phyloP scores from a whole-genome alignment of 2,329 filamentous ascomycete species.

The Nothopassalora personata region DNA sequence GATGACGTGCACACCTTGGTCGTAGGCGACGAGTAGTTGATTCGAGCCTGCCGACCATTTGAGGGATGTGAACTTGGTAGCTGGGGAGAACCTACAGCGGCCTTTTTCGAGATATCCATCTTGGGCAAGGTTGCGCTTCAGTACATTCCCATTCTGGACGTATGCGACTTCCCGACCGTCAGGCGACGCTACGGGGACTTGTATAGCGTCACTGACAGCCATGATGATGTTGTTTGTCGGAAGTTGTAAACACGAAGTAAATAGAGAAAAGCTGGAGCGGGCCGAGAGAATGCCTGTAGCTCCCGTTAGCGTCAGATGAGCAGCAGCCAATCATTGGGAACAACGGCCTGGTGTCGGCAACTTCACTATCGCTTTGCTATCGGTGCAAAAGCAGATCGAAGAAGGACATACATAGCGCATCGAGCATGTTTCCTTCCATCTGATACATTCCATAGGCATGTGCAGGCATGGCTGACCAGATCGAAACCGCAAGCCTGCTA shows the following conservation, averaged over 20 bases:
- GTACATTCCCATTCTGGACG: not conserved
- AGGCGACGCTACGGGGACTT: not conserved
- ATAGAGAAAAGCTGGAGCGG: not conserved
- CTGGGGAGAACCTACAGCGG: not conserved
- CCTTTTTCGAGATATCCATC: not conserved
- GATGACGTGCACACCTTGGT: conserved; percentile 33
- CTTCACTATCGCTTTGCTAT: not conserved
- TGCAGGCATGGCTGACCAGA: not conserved
- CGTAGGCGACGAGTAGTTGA: conserved; percentile 16
- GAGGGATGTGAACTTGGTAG: conserved; percentile 10
- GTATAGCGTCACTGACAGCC: not conserved
- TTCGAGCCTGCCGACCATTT: conserved; percentile 15
- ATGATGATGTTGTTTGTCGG: not conserved
- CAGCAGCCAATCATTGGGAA: not conserved
- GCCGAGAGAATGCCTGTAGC: not conserved
- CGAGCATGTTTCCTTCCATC: too few relatives aligned
- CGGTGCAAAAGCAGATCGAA: not conserved
- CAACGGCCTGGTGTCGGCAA: not conserved
- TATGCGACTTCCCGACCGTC: not conserved
- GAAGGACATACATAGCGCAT: not conserved
- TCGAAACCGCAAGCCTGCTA: conserved; percentile 9
- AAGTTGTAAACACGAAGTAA: conserved; percentile 6
- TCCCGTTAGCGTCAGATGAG: not conserved
- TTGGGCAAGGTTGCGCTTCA: not conserved
- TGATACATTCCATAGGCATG: not conserved